Conservation (phyloP, 345 rosid genomes). For the Syzygium jambos region DNA sequence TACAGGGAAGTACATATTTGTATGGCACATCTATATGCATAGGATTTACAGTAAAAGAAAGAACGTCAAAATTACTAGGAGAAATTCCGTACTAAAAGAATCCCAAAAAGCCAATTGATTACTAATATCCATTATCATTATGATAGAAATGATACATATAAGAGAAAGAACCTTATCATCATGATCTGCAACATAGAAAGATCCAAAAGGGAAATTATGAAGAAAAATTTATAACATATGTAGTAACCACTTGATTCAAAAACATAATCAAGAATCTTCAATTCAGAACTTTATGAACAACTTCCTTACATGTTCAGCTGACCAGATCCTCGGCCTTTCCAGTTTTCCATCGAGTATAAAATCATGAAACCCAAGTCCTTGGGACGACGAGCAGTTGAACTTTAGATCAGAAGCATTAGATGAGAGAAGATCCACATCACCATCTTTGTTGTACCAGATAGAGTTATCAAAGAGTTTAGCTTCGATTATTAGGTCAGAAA, state of each 20-base stretch:
- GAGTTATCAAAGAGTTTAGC: slow-evolving; percentile 71
- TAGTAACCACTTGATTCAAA: background rate
- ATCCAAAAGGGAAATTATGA: background rate
- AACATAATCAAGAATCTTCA: background rate
- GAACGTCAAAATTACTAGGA: background rate
- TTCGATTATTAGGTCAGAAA: slow-evolving; percentile 54
- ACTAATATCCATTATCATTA: background rate
- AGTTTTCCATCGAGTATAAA: slow-evolving; percentile 66
- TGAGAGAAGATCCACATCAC: slow-evolving; percentile 35
- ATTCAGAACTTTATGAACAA: background rate
- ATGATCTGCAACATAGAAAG: background rate
- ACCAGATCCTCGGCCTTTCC: slow-evolving; percentile 85
- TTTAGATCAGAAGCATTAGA: slow-evolving; percentile 54
- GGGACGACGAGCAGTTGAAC: slow-evolving; percentile 30
- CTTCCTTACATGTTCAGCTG: slow-evolving; percentile 81
- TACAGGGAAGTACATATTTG: background rate
- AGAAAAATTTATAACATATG: background rate
- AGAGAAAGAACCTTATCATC: background rate
- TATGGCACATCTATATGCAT: background rate
- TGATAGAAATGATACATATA: background rate
- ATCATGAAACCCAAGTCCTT: slow-evolving; percentile 57
- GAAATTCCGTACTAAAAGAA: background rate
- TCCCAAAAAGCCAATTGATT: background rate
- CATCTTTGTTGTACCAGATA: slow-evolving; percentile 45
- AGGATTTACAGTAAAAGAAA: background rate